Evolutionary conservation across 2,329 filamentous ascomycete genomes (phyloP).

Genomic region (Talaromyces pinophilus): DNA sequence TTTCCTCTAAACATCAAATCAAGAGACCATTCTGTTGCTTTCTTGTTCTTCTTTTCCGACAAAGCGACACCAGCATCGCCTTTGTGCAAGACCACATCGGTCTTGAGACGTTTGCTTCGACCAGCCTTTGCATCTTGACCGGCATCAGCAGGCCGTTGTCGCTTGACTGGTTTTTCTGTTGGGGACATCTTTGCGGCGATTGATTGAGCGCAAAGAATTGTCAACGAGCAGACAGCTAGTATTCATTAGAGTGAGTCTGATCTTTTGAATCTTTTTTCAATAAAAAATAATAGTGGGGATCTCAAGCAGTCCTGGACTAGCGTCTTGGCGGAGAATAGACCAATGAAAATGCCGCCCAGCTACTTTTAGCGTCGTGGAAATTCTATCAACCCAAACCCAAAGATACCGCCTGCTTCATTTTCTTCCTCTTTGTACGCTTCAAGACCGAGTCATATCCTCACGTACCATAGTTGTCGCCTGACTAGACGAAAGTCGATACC

Average conservation of each 20-base stretch:
- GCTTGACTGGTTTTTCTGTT: constrained; percentile 16
- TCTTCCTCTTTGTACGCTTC: constrained; percentile 5
- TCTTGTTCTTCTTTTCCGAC: background rate
- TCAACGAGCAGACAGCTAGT: background rate
- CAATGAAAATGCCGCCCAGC: constrained; percentile 1
- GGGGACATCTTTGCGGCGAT: constrained; percentile 12
- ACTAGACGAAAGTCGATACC: background rate
- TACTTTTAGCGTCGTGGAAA: constrained; percentile 14
- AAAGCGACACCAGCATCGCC: background rate
- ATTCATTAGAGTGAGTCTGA: background rate
- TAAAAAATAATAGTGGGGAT: constrained; percentile 23
- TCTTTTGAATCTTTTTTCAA: constrained; percentile 8
- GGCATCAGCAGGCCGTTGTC: constrained; percentile 19
- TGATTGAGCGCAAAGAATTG: background rate
- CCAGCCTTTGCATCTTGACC: constrained; percentile 12
- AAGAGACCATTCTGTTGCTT: constrained; percentile 45
- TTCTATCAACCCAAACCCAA: constrained; percentile 10
- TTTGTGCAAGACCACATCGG: constrained; percentile 12
- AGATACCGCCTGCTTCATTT: background rate
- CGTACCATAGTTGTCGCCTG: background rate
- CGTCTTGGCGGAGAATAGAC: constrained; percentile 7
- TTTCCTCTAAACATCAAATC: constrained; percentile 57
- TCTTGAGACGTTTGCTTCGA: constrained; percentile 20
- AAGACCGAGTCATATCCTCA: background rate
- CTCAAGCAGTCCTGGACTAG: constrained; percentile 11